phyloP scores from a whole-genome alignment of 2,329 filamentous ascomycete genomes.

The Xylaria sp. region DNA sequence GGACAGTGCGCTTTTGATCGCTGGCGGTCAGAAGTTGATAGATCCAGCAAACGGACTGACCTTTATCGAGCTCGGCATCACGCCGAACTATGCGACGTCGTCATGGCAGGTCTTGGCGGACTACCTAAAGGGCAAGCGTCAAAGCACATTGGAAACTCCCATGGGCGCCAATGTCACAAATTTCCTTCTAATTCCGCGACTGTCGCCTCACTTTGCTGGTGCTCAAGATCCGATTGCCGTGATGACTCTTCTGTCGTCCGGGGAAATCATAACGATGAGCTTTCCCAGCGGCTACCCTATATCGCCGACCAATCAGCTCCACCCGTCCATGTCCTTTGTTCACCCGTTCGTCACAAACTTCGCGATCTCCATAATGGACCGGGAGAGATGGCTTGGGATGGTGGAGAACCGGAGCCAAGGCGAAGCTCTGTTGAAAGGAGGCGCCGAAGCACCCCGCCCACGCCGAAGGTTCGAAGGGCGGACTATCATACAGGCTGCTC shows the following conservation, averaged over 20 bases:
- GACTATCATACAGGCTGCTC: conserved; percentile 82
- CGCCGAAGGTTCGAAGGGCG: conserved; percentile 79
- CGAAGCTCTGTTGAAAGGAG: conserved; percentile 77
- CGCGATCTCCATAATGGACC: conserved; percentile 72
- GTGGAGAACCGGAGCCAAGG: conserved; percentile 81
- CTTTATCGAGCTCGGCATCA: conserved; percentile 85
- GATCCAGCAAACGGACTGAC: conserved; percentile 76
- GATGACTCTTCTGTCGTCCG: conserved; percentile 77
- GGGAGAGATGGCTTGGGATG: conserved; percentile 86
- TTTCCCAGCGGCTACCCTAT: conserved; percentile 93
- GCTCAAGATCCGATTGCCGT: conserved; percentile 89
- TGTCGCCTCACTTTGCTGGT: conserved; percentile 82
- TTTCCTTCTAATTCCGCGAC: conserved; percentile 80
- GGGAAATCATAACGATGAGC: conserved; percentile 85
- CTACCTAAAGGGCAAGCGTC: conserved; percentile 78
- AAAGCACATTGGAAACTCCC: conserved; percentile 74
- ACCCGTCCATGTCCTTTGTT: conserved; percentile 83
- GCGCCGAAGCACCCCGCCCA: conserved; percentile 69
- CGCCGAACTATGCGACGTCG: conserved; percentile 88
- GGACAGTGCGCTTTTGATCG: conserved; percentile 85
- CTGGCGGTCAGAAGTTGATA: conserved; percentile 74
- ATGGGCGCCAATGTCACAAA: conserved; percentile 75
- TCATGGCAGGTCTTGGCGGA: conserved; percentile 81
- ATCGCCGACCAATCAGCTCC: conserved; percentile 88
- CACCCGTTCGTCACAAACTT: conserved; percentile 84